phyloP scores from a whole-genome alignment of 805 yeast genomes.

The Yarrowia yakushimensis region DNA sequence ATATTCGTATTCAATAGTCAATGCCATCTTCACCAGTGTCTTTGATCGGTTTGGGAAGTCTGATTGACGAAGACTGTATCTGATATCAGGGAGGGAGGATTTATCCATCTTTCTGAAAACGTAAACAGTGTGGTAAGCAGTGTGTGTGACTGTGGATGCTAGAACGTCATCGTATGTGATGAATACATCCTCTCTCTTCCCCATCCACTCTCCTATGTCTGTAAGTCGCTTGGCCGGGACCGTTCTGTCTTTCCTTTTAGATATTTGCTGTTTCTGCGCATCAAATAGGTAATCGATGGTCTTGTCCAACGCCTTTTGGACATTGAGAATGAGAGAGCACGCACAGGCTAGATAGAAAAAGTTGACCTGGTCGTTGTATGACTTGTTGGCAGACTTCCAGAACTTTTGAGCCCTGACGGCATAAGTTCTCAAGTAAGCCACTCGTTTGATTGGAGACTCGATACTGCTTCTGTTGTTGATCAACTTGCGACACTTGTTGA shows the following conservation, averaged over 20 bases:
- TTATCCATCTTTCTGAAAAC: background rate
- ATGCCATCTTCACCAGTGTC: background rate
- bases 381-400: background rate
- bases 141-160: background rate
- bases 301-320: background rate
- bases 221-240: background rate
- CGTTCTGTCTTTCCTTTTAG: background rate
- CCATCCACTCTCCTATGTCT: background rate
- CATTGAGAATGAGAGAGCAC: background rate
- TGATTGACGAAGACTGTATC: background rate
- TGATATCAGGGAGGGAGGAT: background rate
- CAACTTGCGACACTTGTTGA: background rate
- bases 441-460: background rate
- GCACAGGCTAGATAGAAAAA: background rate
- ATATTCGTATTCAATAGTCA: background rate
- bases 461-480: constrained; percentile 1
- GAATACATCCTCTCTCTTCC: background rate
- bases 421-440: background rate
- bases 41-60: background rate
- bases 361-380: background rate
- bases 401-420: background rate
- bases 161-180: background rate
- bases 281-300: background rate
- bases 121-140: background rate
- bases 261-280: background rate